A percentile compares a stretch with the other conserved stretches of the same genome.
Conservation (phyloP, 768 basidiomycete species). For the Grammothele lineata region DNA sequence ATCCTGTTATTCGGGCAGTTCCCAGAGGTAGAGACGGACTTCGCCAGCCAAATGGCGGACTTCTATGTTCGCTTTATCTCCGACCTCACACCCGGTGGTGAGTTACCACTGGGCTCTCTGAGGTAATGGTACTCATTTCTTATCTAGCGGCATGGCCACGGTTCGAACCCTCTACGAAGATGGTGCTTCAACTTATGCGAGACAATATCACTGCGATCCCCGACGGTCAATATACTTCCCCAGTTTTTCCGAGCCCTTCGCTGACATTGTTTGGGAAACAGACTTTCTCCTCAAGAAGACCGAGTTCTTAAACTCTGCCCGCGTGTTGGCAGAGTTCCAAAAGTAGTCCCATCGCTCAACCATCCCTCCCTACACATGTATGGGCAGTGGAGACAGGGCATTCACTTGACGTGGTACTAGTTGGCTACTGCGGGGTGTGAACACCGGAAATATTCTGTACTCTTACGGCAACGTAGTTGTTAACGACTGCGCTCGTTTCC, state of each 20-base stretch:
- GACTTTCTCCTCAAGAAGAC: conserved; percentile 42
- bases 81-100: conserved; percentile 53
- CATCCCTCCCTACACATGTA: too few relatives aligned
- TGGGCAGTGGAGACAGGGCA: not conserved
- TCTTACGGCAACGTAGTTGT: too few relatives aligned
- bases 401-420: not conserved
- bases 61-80: conserved; percentile 55
- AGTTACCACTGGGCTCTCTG: conserved; percentile 9
- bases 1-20: conserved; percentile 45
- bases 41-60: conserved; percentile 45
- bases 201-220: conserved; percentile 50
- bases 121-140: not conserved
- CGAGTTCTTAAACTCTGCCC: conserved; percentile 36
- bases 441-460: too few relatives aligned
- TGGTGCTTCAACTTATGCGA: conserved; percentile 46
- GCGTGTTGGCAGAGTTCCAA: conserved; percentile 42
- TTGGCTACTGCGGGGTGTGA: not conserved
- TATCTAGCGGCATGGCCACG: conserved; percentile 42
- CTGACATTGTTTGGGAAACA: too few relatives aligned
- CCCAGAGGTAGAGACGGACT: conserved; percentile 39
- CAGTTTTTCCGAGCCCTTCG: too few relatives aligned
- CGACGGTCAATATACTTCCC: conserved; percentile 46
- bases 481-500: too few relatives aligned
- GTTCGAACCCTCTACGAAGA: conserved; percentile 31
- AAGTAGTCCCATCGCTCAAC: too few relatives aligned